A percentile compares a stretch with the other conserved stretches of the same genome.
phyloP scores from a whole-genome alignment of 257 asterid genomes.

The Petunia axillaris region DNA sequence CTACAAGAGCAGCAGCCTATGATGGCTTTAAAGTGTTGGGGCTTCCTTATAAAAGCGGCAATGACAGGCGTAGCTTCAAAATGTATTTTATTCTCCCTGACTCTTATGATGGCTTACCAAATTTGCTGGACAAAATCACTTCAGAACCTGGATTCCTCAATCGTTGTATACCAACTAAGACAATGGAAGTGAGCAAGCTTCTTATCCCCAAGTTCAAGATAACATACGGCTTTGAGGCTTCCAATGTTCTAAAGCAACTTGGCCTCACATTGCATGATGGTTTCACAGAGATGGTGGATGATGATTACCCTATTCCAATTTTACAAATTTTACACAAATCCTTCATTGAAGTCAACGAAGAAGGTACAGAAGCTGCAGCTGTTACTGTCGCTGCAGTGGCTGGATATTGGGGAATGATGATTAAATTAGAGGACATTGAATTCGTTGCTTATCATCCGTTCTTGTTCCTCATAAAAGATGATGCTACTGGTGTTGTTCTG shows the following conservation, averaged over 20 bases:
- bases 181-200: conserved; percentile 32
- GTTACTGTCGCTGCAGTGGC: no score
- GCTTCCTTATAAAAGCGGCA: conserved; percentile 36
- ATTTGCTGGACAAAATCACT: conserved; percentile 26
- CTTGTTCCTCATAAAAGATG: conserved; percentile 52
- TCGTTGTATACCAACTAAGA: conserved; percentile 25
- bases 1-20: background rate
- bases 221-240: conserved; percentile 43
- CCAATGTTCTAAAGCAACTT: background rate
- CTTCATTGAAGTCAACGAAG: background rate
- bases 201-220: conserved; percentile 44
- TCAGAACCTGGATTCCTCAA: conserved; percentile 40
- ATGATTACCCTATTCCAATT: no score
- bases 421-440: conserved; percentile 36
- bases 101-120: conserved; percentile 39
- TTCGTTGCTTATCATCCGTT: conserved; percentile 65
- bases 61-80: conserved; percentile 37
- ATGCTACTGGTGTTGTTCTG: conserved; percentile 52
- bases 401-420: background rate
- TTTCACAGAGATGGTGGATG: no score
- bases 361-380: no score
- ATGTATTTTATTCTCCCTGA: conserved; percentile 43
- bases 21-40: conserved; percentile 14
- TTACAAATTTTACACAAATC: no score
- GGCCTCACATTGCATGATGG: no score